Evolutionary conservation across 176 grass and related monocot species (phyloP).

Genomic region (Carex pumila): DNA sequence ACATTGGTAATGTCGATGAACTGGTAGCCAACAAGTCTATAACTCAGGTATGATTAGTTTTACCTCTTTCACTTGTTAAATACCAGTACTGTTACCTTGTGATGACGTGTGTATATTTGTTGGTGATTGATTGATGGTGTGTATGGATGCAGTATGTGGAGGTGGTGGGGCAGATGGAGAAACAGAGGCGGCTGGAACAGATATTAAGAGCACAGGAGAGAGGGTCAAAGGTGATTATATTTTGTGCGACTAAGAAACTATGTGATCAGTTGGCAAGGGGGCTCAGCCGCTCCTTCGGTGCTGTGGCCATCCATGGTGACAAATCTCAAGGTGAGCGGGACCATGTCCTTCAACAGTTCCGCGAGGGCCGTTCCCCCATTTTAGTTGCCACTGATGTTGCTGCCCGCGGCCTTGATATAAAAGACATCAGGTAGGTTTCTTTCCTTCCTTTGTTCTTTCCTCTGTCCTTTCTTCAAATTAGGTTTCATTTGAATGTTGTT

Average conservation of each 20-base stretch:
- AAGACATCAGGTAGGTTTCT: slow-evolving; percentile 64
- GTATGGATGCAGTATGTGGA: slow-evolving; percentile 65
- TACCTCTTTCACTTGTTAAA: slow-evolving; percentile 1
- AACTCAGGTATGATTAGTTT: slow-evolving; percentile 57
- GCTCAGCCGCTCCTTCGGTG: slow-evolving; percentile 76
- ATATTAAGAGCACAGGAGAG: slow-evolving; percentile 93
- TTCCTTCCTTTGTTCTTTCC: background rate
- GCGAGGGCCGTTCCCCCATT: slow-evolving; percentile 63
- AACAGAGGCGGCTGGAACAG: slow-evolving; percentile 79
- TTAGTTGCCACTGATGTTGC: slow-evolving; percentile 98
- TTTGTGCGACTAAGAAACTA: slow-evolving; percentile 89
- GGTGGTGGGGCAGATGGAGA: slow-evolving; percentile 72
- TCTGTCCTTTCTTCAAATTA: background rate
- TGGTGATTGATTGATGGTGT: slow-evolving; percentile 1
- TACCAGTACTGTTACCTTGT: background rate
- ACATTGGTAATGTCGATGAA: slow-evolving; percentile 88
- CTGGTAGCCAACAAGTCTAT: slow-evolving; percentile 97
- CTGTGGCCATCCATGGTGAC: slow-evolving; percentile 80
- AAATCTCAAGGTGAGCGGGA: slow-evolving; percentile 93
- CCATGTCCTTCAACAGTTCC: slow-evolving; percentile 86
- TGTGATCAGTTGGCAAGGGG: slow-evolving; percentile 76
- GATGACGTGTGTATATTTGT: slow-evolving; percentile 3
- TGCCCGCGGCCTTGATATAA: slow-evolving; percentile 93
- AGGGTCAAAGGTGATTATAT: slow-evolving; percentile 90
- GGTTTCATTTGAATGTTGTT: background rate